phyloP scores from a whole-genome alignment of 2,329 filamentous ascomycete genomes.

The Rosellinia necatrix region DNA sequence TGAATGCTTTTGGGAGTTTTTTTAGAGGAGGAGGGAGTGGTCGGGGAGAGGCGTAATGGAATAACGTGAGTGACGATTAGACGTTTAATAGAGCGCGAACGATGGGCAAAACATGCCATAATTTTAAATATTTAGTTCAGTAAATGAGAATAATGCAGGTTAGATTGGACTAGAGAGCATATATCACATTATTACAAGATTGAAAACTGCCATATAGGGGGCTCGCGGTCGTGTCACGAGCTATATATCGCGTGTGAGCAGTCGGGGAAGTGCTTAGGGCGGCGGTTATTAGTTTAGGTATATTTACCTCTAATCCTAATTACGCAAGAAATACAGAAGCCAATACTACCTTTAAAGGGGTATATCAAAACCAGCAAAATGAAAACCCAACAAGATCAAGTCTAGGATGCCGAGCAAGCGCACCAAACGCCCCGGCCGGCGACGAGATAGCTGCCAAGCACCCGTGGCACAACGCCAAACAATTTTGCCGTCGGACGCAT shows the following conservation, averaged over 20 bases:
- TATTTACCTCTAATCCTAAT: constrained; percentile 11
- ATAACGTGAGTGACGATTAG: not conserved
- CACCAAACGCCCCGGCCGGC: constrained; percentile 10
- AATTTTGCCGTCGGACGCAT: not conserved
- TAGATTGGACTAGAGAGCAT: too few relatives aligned
- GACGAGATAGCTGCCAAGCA: not conserved
- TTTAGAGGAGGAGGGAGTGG: not conserved
- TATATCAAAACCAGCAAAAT: constrained; percentile 18
- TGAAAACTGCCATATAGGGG: too few relatives aligned
- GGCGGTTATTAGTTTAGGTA: constrained; percentile 16
- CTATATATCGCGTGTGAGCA: too few relatives aligned
- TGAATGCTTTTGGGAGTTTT: too few relatives aligned
- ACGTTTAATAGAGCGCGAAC: not conserved
- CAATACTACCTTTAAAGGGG: constrained; percentile 18
- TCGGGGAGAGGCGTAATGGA: not conserved
- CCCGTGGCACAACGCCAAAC: constrained; percentile 3
- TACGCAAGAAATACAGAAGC: not conserved
- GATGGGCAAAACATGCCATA: too few relatives aligned
- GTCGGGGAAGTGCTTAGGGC: too few relatives aligned
- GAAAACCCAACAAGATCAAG: not conserved
- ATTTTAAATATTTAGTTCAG: too few relatives aligned
- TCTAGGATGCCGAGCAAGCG: constrained; percentile 6
- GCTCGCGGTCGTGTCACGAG: too few relatives aligned
- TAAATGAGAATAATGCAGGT: not conserved
- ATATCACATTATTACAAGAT: too few relatives aligned